Base-by-base conservation (phyloP, 192 early-diverging fungal species). In the Funneliformis geosporum region DNA sequence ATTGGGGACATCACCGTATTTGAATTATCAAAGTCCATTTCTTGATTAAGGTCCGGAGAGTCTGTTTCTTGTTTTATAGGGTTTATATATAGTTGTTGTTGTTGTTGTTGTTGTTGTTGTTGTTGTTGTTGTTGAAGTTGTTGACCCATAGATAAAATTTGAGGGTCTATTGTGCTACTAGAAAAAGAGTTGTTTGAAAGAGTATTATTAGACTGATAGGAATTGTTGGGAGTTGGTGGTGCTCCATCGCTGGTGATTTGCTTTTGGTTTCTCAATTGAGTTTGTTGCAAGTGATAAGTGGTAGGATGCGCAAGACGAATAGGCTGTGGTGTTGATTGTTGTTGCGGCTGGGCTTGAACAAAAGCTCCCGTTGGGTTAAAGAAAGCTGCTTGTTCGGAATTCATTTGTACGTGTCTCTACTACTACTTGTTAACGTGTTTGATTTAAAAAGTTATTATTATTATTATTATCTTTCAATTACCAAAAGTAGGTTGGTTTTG, bases 1-100 rank as follows among this genome's bases (percentile, higher is more conserved):
- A 78, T 73, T 5, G 83, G 85, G 8, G 85, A 86, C 60, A 86
- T 70, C 72, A 84, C 73, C 38, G 67, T 84, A 44, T 76, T 69
- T 28, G 76, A 81, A 47, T 84, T 79, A 50, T 81, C 81, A 81
- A 80, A 84, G 59, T 86, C 85, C 82, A 86, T 81, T 47, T 84
- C 83, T 8, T 72, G n/a, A 44, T 59, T 42, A 43, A 83, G 44
- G 69, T 86, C 85, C 18, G 83, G 81, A 11, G 83, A 82, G 14
- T 73, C 79, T 6, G 83, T 44, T 47, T 86, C 83, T 78, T 86
- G 81, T 73, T 84, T 86, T 76, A 86, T 81, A 50, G 9, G 47
- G 27, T 78, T 60, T 12, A 68, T 27, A 18, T 65, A 25, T 27
- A 64, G 75, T 60, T 76, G 75, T 18, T 79, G 62, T 42, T 8